phyloP scores from a whole-genome alignment of 805 yeast species.

The Yarrowia sp. region DNA sequence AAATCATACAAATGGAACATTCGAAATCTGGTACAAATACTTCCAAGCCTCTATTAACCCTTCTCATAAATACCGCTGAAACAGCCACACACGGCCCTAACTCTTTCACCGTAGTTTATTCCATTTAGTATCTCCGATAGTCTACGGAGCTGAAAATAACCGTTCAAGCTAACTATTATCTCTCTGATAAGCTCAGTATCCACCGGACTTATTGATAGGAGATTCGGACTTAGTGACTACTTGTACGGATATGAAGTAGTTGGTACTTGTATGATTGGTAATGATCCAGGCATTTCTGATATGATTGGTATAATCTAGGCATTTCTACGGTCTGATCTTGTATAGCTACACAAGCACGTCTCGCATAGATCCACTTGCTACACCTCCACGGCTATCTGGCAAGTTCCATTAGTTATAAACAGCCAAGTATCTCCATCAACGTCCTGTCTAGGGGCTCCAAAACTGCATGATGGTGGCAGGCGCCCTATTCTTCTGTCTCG shows the following conservation, averaged over 20 bases:
- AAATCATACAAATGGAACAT: too few species aligned
- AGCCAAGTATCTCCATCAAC: constrained; percentile 6
- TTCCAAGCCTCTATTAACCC: neutral
- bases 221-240: too few species aligned
- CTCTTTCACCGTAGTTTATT: neutral
- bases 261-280: too few species aligned
- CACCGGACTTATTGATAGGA: neutral
- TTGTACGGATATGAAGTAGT: too few species aligned
- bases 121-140: constrained; percentile 15
- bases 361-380: too few species aligned
- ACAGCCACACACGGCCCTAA: constrained; percentile 1
- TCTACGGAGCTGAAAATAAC: neutral
- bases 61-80: neutral
- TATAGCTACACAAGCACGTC: too few species aligned
- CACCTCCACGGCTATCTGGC: neutral
- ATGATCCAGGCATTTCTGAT: too few species aligned
- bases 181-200: constrained; percentile 2
- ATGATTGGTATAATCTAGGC: too few species aligned
- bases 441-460: constrained; percentile 30
- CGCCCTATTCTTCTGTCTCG: neutral
- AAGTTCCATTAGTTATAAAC: constrained; percentile 1
- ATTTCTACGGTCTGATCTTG: too few species aligned
- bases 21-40: too few species aligned
- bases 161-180: neutral
- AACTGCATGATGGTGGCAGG: constrained; percentile 28